Conservation (phyloP, 202 grass and related monocot genomes). For the Setaria viridis region DNA sequence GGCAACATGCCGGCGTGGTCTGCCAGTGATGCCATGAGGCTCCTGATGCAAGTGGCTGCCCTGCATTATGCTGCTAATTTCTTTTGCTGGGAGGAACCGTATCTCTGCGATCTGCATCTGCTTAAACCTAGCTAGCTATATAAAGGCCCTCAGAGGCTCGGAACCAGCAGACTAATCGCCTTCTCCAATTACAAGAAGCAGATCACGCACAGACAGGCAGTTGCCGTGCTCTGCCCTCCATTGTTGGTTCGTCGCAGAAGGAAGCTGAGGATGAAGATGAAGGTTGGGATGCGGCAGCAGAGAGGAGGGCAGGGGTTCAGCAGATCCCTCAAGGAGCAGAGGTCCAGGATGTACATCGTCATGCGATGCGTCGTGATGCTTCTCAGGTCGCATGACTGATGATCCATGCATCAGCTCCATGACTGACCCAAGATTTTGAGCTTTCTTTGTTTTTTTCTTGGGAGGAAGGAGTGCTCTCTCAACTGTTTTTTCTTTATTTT, state of each 20-base stretch:
- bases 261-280: conserved; percentile 7
- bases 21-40: conserved; percentile 25
- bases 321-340: conserved; percentile 31
- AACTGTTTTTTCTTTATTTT: neutral
- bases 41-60: neutral
- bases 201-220: neutral
- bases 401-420: neutral
- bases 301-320: neutral
- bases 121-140: conserved; percentile 7
- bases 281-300: neutral
- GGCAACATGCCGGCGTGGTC: neutral
- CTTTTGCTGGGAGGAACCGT: neutral
- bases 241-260: neutral
- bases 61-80: conserved; percentile 13
- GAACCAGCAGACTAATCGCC: neutral
- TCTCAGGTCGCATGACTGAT: conserved; percentile 19
- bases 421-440: conserved; percentile 8
- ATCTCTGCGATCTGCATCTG: conserved; percentile 28
- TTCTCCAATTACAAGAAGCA: neutral
- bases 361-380: conserved; percentile 38
- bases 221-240: neutral
- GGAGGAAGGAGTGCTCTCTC: neutral
- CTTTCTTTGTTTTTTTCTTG: neutral
- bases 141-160: neutral
- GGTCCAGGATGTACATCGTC: conserved; percentile 22